These are phyloP conservation scores for Pichia sp. DNA, from an alignment of 1,139 yeast genomes.

Conservation along the genomic window DNA sequence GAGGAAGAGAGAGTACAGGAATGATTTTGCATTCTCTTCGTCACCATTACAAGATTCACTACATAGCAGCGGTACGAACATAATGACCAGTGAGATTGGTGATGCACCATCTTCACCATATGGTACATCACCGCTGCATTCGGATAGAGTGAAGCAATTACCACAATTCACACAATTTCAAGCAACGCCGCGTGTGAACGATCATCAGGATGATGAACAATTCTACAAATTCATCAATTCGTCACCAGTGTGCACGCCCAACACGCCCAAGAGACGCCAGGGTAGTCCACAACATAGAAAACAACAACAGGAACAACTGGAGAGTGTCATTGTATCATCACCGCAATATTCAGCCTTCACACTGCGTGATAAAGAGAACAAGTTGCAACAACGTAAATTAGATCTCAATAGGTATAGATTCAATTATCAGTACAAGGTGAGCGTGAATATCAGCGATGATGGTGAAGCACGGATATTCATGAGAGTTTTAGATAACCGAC, in stretches of 20 bases:
- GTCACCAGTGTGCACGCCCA: conserved; percentile 9
- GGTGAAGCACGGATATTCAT: conserved; percentile 11
- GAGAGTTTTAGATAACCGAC: conserved; percentile 8
- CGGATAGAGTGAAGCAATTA: background rate
- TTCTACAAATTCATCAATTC: conserved; percentile 11
- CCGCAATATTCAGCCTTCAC: no score
- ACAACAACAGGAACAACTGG: no score
- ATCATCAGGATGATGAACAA: conserved; percentile 6
- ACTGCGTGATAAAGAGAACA: background rate
- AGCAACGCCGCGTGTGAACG: background rate
- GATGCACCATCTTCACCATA: conserved; percentile 10
- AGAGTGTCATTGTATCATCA: no score
- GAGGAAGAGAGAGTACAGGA: no score
- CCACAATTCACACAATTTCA: conserved; percentile 1
- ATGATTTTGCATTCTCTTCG: no score
- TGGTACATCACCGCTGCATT: conserved; percentile 12
- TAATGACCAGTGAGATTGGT: conserved; percentile 7
- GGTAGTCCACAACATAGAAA: no score
- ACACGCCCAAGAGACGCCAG: conserved; percentile 1
- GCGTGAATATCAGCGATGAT: conserved; percentile 7
- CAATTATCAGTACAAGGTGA: conserved; percentile 7
- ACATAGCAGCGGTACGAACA: conserved; percentile 4
- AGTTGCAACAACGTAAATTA: background rate
- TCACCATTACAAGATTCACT: no score
- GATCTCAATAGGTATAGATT: conserved; percentile 2